These are phyloP conservation scores for Botryotinia globosa DNA, from an alignment of 2,329 filamentous ascomycete species.

Conservation along the genomic window DNA sequence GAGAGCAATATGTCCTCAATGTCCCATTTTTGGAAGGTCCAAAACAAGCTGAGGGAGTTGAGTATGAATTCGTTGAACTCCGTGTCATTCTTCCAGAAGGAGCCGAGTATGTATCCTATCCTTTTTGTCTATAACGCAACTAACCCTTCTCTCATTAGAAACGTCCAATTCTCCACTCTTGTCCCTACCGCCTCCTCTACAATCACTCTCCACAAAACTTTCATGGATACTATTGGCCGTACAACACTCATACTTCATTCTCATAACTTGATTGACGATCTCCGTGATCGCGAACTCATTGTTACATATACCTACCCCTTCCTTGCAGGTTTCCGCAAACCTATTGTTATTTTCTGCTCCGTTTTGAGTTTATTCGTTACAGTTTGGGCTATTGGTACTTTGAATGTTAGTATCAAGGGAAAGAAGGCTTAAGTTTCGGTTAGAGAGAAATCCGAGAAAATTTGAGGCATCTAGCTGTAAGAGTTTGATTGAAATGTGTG, in stretches of 20 bases:
- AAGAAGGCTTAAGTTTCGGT: slow-evolving; percentile 23
- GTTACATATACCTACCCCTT: slow-evolving; percentile 86
- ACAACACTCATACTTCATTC: slow-evolving; percentile 78
- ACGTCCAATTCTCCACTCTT: slow-evolving; percentile 72
- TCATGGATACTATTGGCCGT: slow-evolving; percentile 88
- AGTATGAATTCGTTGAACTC: slow-evolving; percentile 78
- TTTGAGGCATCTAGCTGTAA: not conserved
- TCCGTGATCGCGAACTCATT: slow-evolving; percentile 77
- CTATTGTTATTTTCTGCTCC: slow-evolving; percentile 74
- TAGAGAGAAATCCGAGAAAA: not conserved
- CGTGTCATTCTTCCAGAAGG: slow-evolving; percentile 89
- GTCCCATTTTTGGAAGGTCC: slow-evolving; percentile 93
- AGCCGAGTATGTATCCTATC: slow-evolving; percentile 63
- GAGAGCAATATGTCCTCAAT: slow-evolving; percentile 77
- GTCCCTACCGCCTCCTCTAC: slow-evolving; percentile 65
- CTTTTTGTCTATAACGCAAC: slow-evolving; percentile 46
- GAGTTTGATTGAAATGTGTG: not conserved
- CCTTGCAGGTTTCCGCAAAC: slow-evolving; percentile 76
- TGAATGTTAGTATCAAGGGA: slow-evolving; percentile 36
- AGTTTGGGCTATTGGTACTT: slow-evolving; percentile 65
- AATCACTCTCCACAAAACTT: slow-evolving; percentile 73
- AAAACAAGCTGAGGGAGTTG: slow-evolving; percentile 77
- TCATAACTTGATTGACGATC: slow-evolving; percentile 85
- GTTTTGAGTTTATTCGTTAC: slow-evolving; percentile 70
- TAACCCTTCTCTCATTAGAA: slow-evolving; percentile 50